Evolutionary conservation across 2,329 filamentous ascomycete species (phyloP), one percentile per base, ranked within the genome.

Genomic region (Daldinia sp.): DNA sequence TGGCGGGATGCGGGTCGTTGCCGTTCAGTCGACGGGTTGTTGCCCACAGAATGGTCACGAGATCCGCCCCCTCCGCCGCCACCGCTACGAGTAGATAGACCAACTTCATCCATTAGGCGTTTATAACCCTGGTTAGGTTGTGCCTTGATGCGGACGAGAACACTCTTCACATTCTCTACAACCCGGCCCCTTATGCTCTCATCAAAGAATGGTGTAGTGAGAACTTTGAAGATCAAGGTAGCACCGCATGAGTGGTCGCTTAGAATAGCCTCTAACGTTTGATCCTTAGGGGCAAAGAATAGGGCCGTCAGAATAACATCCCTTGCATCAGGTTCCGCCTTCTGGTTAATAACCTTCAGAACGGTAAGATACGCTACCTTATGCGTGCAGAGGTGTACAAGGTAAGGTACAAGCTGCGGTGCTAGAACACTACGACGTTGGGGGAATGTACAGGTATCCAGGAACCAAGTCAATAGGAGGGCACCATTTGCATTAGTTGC

Each of bases 321-420:
- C 10, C 95, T 88, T 3, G 95, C 95, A 64, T 98, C 94, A 0
- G 92, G 85, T 79, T 99, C 95, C 30, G 94, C 92, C 75, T 96
- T 93, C 78, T 99, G 95, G 76, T 99, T 99, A 78, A 99, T 96
- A 51, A 98, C 93, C 81, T 99, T 99, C 60, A 99, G 83, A 1
- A 99, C 94, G 0, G 95, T 99, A 64, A 98, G 83, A 74, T 98
- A 98, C 0, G 95, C 95, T 58, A 99, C 94, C 83, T 98, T 98
- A 83, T 99, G 95, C 0, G 95, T 98, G 83, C 95, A 98, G 5
- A 99, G 85, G 75, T 97, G 93, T 21, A 97, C 93, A 29, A 99
- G 83, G 75, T 96, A 93, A 37, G 95, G 94, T 13, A 97, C 93
- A 21, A 99, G 87, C 70, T 94, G 89, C 17, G 95, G 95, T 43